phyloP scores from a whole-genome alignment of 2,329 filamentous ascomycete species.

The Aspergillus neoniger region DNA sequence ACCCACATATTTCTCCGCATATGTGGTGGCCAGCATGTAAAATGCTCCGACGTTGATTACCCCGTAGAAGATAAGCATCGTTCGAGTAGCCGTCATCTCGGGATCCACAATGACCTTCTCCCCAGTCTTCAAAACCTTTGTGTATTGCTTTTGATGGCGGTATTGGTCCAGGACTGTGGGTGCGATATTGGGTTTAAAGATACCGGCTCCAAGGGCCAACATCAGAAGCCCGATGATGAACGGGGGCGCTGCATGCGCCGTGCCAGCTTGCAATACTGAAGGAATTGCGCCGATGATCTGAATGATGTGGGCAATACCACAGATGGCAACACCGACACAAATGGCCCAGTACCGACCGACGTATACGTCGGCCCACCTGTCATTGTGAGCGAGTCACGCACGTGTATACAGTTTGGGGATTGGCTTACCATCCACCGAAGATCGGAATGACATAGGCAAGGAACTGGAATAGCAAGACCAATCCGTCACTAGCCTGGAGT shows the following conservation, averaged over 20 bases:
- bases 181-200: constrained; percentile 46
- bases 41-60: constrained; percentile 38
- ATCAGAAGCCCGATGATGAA: constrained; percentile 45
- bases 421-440: constrained; percentile 33
- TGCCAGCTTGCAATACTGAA: constrained; percentile 43
- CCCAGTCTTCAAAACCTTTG: constrained; percentile 46
- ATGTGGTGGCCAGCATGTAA: constrained; percentile 41
- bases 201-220: constrained; percentile 42
- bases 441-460: constrained; percentile 61
- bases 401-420: not conserved
- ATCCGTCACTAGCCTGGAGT: constrained; percentile 55
- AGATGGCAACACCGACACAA: constrained; percentile 41
- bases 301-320: constrained; percentile 39
- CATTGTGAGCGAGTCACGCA: not conserved
- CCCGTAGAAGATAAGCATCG: constrained; percentile 40
- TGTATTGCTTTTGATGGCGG: constrained; percentile 40
- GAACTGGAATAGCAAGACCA: constrained; percentile 53
- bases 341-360: constrained; percentile 38
- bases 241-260: constrained; percentile 34
- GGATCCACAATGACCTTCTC: constrained; percentile 53
- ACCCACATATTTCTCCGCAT: constrained; percentile 46
- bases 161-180: constrained; percentile 50
- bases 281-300: constrained; percentile 40
- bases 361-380: constrained; percentile 28
- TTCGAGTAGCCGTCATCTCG: constrained; percentile 44